A percentile compares a stretch with the other conserved stretches of the same genome.
These are phyloP conservation scores for Paecilomyces niveus DNA, from an alignment of 2,329 filamentous ascomycete species.

Conservation along the genomic window DNA sequence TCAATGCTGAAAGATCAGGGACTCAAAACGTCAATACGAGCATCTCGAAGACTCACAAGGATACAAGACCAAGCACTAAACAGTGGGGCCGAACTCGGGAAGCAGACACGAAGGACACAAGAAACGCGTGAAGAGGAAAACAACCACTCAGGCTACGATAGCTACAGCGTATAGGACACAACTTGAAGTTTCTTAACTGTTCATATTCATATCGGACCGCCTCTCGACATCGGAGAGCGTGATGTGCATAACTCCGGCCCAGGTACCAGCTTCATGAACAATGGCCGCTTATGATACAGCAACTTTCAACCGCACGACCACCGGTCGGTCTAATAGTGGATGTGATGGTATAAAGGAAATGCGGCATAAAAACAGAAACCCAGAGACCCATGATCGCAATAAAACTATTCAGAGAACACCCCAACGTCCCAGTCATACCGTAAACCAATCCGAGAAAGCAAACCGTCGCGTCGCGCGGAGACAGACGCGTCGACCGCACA, in stretches of 20 bases:
- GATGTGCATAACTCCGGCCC: conserved; percentile 8
- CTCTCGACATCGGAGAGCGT: background rate
- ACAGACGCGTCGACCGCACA: conserved; percentile 25
- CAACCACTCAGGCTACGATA: background rate
- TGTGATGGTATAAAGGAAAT: conserved; percentile 30
- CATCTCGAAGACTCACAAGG: background rate
- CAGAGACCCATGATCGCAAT: conserved; percentile 34
- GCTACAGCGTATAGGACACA: background rate
- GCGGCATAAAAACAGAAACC: conserved; percentile 32
- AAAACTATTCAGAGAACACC: conserved; percentile 34
- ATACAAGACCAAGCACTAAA: background rate
- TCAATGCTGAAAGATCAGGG: background rate
- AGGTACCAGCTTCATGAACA: conserved; percentile 19
- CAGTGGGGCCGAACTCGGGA: background rate
- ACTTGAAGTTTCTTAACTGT: background rate
- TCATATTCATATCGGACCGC: conserved; percentile 1
- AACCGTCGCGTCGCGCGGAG: conserved; percentile 24
- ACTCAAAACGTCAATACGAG: background rate
- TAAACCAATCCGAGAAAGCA: conserved; percentile 35
- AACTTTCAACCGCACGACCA: conserved; percentile 32
- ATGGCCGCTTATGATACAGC: conserved; percentile 34
- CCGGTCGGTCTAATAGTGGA: conserved; percentile 28
- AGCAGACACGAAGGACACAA: background rate
- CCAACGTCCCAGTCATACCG: conserved; percentile 39
- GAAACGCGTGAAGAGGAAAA: background rate